Conservation (phyloP, 2,329 filamentous ascomycete species). For the Paracoccidioides brasiliensis region DNA sequence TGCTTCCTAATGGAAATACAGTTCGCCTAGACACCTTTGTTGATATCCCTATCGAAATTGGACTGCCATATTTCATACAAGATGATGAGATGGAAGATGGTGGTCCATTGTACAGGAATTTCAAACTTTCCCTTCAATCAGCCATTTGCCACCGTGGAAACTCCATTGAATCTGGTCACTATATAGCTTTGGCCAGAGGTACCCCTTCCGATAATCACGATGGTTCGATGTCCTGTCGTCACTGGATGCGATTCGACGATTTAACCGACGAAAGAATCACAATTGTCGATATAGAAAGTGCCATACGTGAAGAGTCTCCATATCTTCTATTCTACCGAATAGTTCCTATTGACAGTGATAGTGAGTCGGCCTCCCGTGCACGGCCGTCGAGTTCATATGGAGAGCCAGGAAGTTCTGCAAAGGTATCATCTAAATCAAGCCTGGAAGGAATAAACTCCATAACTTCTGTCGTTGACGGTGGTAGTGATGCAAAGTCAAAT, state of each 20-base stretch:
- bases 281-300: conserved; percentile 63
- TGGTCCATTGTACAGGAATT: conserved; percentile 65
- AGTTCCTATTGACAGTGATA: conserved; percentile 65
- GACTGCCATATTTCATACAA: conserved; percentile 76
- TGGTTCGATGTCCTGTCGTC: conserved; percentile 49
- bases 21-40: conserved; percentile 67
- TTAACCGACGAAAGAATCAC: conserved; percentile 59
- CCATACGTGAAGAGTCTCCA: conserved; percentile 74
- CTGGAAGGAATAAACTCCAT: background rate
- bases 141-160: conserved; percentile 84
- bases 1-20: conserved; percentile 55
- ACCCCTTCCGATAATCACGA: conserved; percentile 30
- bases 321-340: conserved; percentile 95
- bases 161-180: conserved; percentile 79
- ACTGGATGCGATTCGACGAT: conserved; percentile 91
- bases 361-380: conserved; percentile 19
- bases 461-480: background rate
- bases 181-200: conserved; percentile 71
- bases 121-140: conserved; percentile 83
- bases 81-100: conserved; percentile 58
- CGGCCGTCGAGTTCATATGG: background rate
- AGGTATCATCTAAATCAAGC: background rate
- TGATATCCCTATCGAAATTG: conserved; percentile 78
- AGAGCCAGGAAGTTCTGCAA: background rate
- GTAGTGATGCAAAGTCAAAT: background rate